A percentile compares a stretch with the other conserved stretches of the same genome.
Conservation (phyloP, 345 rosid genomes). For the Populus ilicifolia region DNA sequence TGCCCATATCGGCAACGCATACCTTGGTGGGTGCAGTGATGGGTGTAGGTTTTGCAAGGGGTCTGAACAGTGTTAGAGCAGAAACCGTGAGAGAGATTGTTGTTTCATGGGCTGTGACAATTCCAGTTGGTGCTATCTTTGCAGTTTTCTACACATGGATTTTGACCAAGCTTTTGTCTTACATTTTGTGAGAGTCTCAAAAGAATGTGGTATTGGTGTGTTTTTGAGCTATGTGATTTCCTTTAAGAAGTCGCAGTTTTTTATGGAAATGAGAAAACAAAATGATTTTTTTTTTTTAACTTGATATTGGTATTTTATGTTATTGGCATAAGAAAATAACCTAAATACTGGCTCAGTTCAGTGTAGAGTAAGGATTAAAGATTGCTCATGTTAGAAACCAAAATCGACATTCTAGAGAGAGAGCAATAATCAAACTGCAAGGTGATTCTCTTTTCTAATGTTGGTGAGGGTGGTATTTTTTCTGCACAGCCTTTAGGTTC, state of each 20-base stretch:
- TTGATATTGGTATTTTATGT: not conserved
- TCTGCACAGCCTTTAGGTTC: not conserved
- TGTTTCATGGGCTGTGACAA: conserved; percentile 83
- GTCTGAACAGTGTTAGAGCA: conserved; percentile 78
- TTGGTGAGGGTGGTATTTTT: not conserved
- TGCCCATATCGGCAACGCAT: conserved; percentile 89
- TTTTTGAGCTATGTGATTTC: conserved; percentile 25
- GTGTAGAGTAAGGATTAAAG: not conserved
- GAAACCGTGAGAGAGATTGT: conserved; percentile 91
- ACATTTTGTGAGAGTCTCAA: conserved; percentile 39
- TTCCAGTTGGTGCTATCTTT: conserved; percentile 81
- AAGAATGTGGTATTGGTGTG: conserved; percentile 14
- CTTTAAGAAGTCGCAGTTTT: conserved; percentile 20
- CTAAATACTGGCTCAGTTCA: not conserved
- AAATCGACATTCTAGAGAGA: not conserved
- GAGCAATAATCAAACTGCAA: not conserved
- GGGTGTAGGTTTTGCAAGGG: conserved; percentile 98
- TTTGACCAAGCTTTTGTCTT: conserved; percentile 70
- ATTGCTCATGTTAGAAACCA: not conserved
- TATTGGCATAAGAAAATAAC: not conserved
- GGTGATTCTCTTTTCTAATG: too few relatives aligned
- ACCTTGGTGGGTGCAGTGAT: conserved; percentile 94
- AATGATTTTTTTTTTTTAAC: not conserved
- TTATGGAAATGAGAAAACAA: not conserved
- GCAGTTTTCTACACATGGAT: conserved; percentile 87